Evolutionary conservation across 1,284 basidiomycete genomes (phyloP), one percentile per base, ranked within the genome.

Genomic region (Leucoagaricus sp.): DNA sequence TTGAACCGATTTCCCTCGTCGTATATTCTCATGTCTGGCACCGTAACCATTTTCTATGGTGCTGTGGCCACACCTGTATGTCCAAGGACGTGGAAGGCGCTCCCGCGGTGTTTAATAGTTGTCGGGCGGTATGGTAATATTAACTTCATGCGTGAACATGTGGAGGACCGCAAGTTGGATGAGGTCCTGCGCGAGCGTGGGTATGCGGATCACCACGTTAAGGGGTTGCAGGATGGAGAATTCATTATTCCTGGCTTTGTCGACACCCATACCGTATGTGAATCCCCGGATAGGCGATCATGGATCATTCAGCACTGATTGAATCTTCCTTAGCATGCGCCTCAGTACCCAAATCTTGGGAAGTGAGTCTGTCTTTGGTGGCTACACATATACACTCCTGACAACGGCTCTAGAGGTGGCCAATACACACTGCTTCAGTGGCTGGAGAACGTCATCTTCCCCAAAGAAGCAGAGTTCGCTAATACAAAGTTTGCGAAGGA

Each of bases 381-480:
- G 15, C 9, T 31, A 6, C 12, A n/a, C 17, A 8, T 8, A 41
- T 31, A 13, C 26, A 28, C 13, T 17, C 10, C 31, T 48, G 17
- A 51, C n/a, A 17, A n/a, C 13, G n/a, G 29, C 19, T 13, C 4
- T 60, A 91, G 89, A 38, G 91, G 91, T 17, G 83, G 87, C 61
- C 81, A 93, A 67, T 82, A 89, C 65, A 78, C 97, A 69, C 86
- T 98, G n/a, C 81, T 98, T 13, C 91, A 94, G 62, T 98, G 96
- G 96, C 83, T 98, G 29, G 71, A 85, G 38, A 76, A 91, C 45
- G 80, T 94, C 57, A 98, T 95, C 1, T 98, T 96, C 69, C 96
- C 96, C 0, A 86, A 86, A 66, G 96, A 98, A 71, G 75, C 82
- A 15, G 85, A 82, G 59, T 98, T 94, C 68, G 64, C 74, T n/a